These are phyloP conservation scores for Athelia sp. DNA, from an alignment of 1,284 basidiomycete species.

Conservation along the genomic window DNA sequence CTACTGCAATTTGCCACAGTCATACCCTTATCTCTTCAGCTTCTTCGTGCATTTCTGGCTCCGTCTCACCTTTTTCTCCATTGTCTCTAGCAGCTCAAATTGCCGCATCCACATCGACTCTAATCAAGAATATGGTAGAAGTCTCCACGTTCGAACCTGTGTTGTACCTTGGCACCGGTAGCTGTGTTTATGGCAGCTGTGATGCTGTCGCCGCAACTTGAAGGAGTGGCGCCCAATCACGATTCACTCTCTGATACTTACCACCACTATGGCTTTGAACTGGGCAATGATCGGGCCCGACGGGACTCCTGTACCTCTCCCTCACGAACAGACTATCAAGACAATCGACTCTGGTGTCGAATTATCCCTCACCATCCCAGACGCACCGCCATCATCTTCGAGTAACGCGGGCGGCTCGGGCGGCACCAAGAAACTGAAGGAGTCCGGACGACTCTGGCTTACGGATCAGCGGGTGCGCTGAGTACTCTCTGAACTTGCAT, in stretches of 20 bases:
- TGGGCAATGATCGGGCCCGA: constrained; percentile 64
- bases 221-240: too few relatives aligned
- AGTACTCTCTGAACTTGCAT: constrained; percentile 4
- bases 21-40: too few relatives aligned
- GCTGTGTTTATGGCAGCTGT: too few relatives aligned
- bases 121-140: too few relatives aligned
- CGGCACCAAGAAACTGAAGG: constrained; percentile 53
- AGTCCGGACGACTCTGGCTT: constrained; percentile 51
- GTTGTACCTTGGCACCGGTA: too few relatives aligned
- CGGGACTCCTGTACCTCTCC: constrained; percentile 58
- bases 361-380: constrained; percentile 51
- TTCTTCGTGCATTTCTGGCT: too few relatives aligned
- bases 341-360: constrained; percentile 55
- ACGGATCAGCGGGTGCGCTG: constrained; percentile 67
- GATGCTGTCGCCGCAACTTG: too few relatives aligned
- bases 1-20: too few relatives aligned
- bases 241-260: not conserved
- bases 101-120: too few relatives aligned
- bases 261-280: constrained; percentile 66
- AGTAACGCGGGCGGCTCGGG: constrained; percentile 47
- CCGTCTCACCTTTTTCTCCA: too few relatives aligned
- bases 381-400: constrained; percentile 36
- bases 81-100: too few relatives aligned
- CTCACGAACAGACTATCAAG: constrained; percentile 54
- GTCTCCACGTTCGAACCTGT: too few relatives aligned